These are phyloP conservation scores for Neopestalotiopsis rosae DNA, from an alignment of 2,329 filamentous ascomycete species.

Conservation along the genomic window DNA sequence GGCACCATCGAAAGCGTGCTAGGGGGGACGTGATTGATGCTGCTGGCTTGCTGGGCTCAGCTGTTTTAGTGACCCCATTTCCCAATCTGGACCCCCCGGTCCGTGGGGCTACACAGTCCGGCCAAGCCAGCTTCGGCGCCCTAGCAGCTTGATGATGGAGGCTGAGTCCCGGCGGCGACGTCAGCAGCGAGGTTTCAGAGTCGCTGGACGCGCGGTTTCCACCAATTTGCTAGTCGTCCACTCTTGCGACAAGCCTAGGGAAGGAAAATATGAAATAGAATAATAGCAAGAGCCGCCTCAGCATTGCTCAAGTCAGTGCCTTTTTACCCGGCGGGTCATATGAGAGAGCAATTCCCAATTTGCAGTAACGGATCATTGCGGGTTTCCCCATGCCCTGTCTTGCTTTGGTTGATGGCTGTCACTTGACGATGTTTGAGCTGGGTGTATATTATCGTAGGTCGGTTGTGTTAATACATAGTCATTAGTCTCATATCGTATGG, in stretches of 20 bases:
- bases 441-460: neutral
- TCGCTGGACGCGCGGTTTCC: slow-evolving; percentile 9
- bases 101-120: neutral
- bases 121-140: neutral
- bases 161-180: slow-evolving; percentile 12
- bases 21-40: neutral
- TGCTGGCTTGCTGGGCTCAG: too few relatives aligned
- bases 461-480: neutral
- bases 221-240: neutral
- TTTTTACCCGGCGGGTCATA: neutral
- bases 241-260: too few relatives aligned
- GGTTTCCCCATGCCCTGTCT: too few relatives aligned
- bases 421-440: neutral
- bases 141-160: slow-evolving; percentile 11
- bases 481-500: neutral
- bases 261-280: too few relatives aligned
- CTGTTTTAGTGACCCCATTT: neutral
- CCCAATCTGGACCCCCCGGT: neutral
- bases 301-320: too few relatives aligned
- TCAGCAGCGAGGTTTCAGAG: slow-evolving; percentile 15
- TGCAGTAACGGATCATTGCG: neutral
- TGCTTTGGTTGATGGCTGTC: too few relatives aligned
- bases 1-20: too few relatives aligned
- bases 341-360: neutral
- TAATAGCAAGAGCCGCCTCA: too few relatives aligned